Evolutionary conservation across 495 filamentous ascomycete genomes (phyloP).

Genomic region (Neurospora tetraspora): DNA sequence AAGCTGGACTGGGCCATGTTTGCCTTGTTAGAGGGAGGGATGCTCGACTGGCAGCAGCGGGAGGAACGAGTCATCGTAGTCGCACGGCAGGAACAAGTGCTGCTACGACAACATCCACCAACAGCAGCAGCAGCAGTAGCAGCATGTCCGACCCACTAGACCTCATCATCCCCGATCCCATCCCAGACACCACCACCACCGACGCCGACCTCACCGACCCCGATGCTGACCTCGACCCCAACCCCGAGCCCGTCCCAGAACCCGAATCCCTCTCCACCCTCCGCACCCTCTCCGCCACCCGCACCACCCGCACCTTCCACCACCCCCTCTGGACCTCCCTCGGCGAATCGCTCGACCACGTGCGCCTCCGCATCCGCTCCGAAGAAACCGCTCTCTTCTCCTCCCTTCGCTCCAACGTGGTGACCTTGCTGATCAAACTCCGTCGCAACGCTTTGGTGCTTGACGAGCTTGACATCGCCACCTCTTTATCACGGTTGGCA

Average conservation of each 20-base stretch:
- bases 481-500: constrained; percentile 72
- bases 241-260: constrained; percentile 20
- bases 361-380: constrained; percentile 60
- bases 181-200: not conserved
- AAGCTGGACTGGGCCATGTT: constrained; percentile 72
- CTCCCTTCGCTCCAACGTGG: constrained; percentile 60
- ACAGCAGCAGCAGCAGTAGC: not conserved
- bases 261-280: constrained; percentile 30
- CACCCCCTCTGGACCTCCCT: constrained; percentile 73
- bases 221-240: constrained; percentile 2
- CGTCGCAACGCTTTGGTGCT: constrained; percentile 80
- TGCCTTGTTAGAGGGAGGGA: constrained; percentile 87
- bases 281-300: constrained; percentile 62
- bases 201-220: not conserved
- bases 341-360: constrained; percentile 61
- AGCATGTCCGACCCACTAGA: not conserved
- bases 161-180: not conserved
- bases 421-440: constrained; percentile 68
- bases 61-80: not conserved
- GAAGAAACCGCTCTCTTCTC: constrained; percentile 73
- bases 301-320: constrained; percentile 77
- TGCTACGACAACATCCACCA: not conserved
- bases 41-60: constrained; percentile 18
- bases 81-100: not conserved
- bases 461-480: constrained; percentile 83